A percentile compares a stretch with the other conserved stretches of the same genome.
Evolutionary conservation across 306 rosid genomes (phyloP).

Genomic region (Cotoneaster glaucophyllus): DNA sequence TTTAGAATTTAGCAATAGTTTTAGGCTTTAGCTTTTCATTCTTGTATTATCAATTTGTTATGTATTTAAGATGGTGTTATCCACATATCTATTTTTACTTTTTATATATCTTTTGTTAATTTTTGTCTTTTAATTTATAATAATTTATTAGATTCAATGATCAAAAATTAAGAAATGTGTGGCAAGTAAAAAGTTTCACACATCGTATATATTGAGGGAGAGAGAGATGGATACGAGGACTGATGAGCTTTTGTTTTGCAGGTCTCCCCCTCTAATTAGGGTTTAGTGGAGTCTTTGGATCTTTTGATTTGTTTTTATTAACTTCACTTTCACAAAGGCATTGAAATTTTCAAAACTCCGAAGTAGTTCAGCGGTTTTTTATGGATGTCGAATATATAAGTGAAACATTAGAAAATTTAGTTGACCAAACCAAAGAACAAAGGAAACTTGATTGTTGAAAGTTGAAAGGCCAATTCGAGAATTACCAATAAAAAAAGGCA

Average conservation of each 20-base stretch:
- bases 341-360: not conserved
- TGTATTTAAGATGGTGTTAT: not conserved
- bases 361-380: not conserved
- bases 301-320: not conserved
- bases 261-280: not conserved
- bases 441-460: not conserved
- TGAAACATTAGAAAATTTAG: not conserved
- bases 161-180: too few species aligned
- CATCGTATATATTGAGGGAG: not conserved
- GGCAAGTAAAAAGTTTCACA: too few species aligned
- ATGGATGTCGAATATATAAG: not conserved
- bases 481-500: not conserved
- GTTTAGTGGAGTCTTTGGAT: not conserved
- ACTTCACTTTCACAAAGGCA: not conserved
- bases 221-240: not conserved
- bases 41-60: not conserved
- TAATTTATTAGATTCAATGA: too few species aligned
- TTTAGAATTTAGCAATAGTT: conserved; percentile 4
- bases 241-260: not conserved
- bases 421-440: not conserved
- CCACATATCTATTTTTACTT: too few species aligned
- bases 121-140: too few species aligned
- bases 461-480: not conserved
- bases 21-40: not conserved
- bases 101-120: fast-evolving